Percentiles rank a stretch among this genome's conserved stretches.
Evolutionary conservation across 768 basidiomycete genomes (phyloP).

Genomic region (Lentinula sp.): DNA sequence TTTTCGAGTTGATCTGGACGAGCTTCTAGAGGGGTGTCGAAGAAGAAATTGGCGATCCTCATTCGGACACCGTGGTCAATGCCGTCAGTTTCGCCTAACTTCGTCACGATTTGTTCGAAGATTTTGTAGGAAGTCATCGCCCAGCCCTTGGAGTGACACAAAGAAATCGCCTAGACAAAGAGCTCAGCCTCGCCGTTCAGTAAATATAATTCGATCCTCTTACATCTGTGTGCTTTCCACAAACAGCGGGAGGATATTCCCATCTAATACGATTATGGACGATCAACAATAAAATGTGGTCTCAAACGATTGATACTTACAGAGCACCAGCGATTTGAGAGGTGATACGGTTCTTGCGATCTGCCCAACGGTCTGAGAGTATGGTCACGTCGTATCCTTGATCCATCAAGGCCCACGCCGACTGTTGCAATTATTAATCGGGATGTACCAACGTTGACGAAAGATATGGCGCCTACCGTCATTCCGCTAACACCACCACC

Average conservation of each 20-base stretch:
- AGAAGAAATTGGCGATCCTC: constrained; percentile 29
- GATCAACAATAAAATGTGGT: neutral
- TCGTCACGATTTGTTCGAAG: constrained; percentile 14
- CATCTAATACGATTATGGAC: constrained; percentile 16
- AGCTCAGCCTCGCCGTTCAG: neutral
- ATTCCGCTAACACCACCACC: constrained; percentile 6
- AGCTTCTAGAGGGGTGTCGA: constrained; percentile 19
- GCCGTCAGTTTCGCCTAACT: constrained; percentile 14
- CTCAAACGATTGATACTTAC: constrained; percentile 11
- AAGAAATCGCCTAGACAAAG: constrained; percentile 16
- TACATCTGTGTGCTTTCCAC: constrained; percentile 29
- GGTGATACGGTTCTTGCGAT: constrained; percentile 12
- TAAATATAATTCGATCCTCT: neutral
- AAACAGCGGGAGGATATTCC: constrained; percentile 34
- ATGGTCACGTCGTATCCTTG: constrained; percentile 29
- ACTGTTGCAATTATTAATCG: constrained; percentile 4
- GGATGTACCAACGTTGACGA: neutral
- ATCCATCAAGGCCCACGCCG: constrained; percentile 27
- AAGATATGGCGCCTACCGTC: neutral
- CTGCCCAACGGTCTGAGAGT: constrained; percentile 19
- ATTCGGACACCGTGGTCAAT: constrained; percentile 26
- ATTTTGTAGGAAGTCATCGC: constrained; percentile 29
- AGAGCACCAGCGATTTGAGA: constrained; percentile 22
- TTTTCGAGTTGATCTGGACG: constrained; percentile 22
- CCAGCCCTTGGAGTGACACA: constrained; percentile 27